A percentile compares a stretch with the other conserved stretches of the same genome.
phyloP scores from a whole-genome alignment of 2,329 filamentous ascomycete species.

The Sclerotinia minor region DNA sequence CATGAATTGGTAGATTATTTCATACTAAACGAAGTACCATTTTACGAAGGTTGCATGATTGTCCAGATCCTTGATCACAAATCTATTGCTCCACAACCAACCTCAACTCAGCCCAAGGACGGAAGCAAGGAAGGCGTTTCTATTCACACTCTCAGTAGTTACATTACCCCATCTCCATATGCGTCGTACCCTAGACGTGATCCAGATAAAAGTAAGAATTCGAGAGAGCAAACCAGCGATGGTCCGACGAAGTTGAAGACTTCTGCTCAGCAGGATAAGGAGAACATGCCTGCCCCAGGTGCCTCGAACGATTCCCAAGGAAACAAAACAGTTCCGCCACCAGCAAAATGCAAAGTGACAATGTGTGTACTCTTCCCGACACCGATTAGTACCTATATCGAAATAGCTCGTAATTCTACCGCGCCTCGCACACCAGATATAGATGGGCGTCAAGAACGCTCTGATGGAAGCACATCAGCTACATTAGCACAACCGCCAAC shows the following conservation, averaged over 20 bases:
- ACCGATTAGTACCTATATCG: conserved; percentile 68
- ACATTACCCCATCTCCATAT: conserved; percentile 85
- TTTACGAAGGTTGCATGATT: conserved; percentile 94
- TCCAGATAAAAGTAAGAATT: conserved; percentile 39
- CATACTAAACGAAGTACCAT: conserved; percentile 61
- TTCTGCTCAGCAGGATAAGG: conserved; percentile 54
- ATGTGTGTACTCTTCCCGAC: conserved; percentile 88
- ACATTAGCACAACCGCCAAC: conserved; percentile 54
- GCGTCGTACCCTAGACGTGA: conserved; percentile 68
- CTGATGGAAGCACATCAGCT: conserved; percentile 45
- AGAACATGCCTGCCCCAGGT: conserved; percentile 56
- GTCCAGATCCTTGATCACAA: conserved; percentile 92
- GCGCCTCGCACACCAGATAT: conserved; percentile 58
- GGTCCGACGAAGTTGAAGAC: conserved; percentile 35
- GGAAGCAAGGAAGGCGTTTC: conserved; percentile 71
- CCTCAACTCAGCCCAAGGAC: conserved; percentile 54
- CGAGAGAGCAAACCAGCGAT: conserved; percentile 40
- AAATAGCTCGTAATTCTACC: conserved; percentile 65
- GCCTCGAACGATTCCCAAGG: conserved; percentile 50
- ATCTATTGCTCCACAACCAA: conserved; percentile 61
- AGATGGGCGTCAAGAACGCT: conserved; percentile 46
- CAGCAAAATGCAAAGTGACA: conserved; percentile 63
- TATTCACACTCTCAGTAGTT: conserved; percentile 88
- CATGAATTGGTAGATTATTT: conserved; percentile 86
- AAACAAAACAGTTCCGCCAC: conserved; percentile 43